Conservation (phyloP, 805 yeast genomes). For the Starmerella floricola region DNA sequence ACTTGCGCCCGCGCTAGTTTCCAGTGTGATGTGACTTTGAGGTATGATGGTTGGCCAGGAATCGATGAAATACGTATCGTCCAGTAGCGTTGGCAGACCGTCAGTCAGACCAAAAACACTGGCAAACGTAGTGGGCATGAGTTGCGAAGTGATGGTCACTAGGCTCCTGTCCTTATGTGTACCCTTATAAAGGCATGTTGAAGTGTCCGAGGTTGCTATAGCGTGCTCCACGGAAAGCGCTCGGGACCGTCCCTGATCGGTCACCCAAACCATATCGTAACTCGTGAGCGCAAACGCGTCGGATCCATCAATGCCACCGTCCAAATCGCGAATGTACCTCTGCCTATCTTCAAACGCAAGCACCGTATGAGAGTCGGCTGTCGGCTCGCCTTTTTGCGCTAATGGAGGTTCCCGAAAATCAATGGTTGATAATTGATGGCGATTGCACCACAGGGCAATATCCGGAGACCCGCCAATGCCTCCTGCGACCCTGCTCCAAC, state of each 20-base stretch:
- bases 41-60: conserved; percentile 21
- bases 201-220: conserved; percentile 42
- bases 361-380: neutral
- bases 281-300: conserved; percentile 50
- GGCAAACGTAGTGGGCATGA: conserved; percentile 28
- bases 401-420: conserved; percentile 14
- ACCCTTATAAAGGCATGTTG: conserved; percentile 34
- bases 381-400: no score
- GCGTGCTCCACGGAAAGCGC: conserved; percentile 64
- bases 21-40: conserved; percentile 16
- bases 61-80: conserved; percentile 17
- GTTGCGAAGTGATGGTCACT: conserved; percentile 26
- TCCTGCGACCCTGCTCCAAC: conserved; percentile 16
- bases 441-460: conserved; percentile 17
- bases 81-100: conserved; percentile 30
- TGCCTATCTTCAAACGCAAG: conserved; percentile 9
- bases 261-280: conserved; percentile 48
- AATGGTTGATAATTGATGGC: conserved; percentile 8
- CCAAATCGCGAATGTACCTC: conserved; percentile 17
- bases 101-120: conserved; percentile 29
- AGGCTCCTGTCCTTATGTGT: conserved; percentile 17
- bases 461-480: conserved; percentile 3
- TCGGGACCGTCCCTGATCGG: conserved; percentile 30
- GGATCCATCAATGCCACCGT: conserved; percentile 17
- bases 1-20: conserved; percentile 1